Evolutionary conservation across 2,329 filamentous ascomycete species (phyloP).

Genomic region (Cadophora sp.): DNA sequence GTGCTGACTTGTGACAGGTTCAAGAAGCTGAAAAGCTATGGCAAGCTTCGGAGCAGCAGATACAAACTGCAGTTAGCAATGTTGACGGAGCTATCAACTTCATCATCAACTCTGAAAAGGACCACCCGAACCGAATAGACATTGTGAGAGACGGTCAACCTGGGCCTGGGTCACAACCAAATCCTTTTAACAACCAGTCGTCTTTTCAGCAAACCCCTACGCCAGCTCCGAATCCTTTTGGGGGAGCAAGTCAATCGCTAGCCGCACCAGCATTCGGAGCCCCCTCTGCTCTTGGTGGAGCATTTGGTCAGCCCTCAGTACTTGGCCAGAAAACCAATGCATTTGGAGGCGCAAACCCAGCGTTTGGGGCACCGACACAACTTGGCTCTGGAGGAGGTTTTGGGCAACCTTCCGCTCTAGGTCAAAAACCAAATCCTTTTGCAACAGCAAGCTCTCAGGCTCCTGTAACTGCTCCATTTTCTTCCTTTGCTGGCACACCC

Average conservation of each 20-base stretch:
- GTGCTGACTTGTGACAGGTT: slow-evolving; percentile 52
- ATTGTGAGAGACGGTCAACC: slow-evolving; percentile 56
- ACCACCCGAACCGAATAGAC: slow-evolving; percentile 78
- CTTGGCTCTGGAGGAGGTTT: slow-evolving; percentile 33
- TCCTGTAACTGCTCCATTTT: slow-evolving; percentile 23
- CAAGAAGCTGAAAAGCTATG: slow-evolving; percentile 67
- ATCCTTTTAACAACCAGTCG: slow-evolving; percentile 21
- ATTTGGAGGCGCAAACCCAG: slow-evolving; percentile 48
- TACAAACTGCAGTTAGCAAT: slow-evolving; percentile 72
- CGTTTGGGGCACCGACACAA: slow-evolving; percentile 22
- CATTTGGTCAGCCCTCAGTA: slow-evolving; percentile 25
- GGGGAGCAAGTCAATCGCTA: slow-evolving; percentile 24
- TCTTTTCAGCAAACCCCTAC: slow-evolving; percentile 29
- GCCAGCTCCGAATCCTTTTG: slow-evolving; percentile 25
- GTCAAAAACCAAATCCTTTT: slow-evolving; percentile 38
- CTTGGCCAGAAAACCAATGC: slow-evolving; percentile 46
- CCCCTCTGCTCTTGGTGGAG: slow-evolving; percentile 11
- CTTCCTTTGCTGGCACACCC: slow-evolving; percentile 34
- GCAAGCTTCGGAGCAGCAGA: slow-evolving; percentile 71
- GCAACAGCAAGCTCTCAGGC: slow-evolving; percentile 20
- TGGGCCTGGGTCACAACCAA: slow-evolving; percentile 49
- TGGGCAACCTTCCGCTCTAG: slow-evolving; percentile 18
- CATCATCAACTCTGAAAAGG: slow-evolving; percentile 68
- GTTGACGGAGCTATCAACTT: slow-evolving; percentile 76
- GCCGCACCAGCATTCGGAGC: slow-evolving; percentile 42